Evolutionary conservation across 225 moss, liverwort and hornwort species (phyloP).

Genomic region (Neckera pumila): DNA sequence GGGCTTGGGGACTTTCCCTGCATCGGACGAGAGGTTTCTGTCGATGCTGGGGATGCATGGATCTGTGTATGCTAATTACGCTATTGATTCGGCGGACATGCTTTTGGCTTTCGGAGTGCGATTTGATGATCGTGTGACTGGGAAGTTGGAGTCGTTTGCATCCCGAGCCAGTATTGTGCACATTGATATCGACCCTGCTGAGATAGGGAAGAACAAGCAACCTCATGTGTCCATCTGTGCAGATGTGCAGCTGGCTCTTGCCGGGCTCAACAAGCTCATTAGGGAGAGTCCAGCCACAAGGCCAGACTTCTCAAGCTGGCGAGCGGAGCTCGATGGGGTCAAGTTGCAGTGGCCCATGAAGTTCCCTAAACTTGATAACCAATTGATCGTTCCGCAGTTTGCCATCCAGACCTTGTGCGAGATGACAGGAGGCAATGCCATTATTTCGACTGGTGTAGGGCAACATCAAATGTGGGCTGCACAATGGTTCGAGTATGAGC

Average conservation of each 20-base stretch:
- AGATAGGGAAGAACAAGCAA: constrained; percentile 99
- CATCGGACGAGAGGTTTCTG: constrained; percentile 55
- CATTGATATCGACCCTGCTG: constrained; percentile 96
- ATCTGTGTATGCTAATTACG: constrained; percentile 81
- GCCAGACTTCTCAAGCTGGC: constrained; percentile 73
- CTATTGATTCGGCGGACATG: constrained; percentile 82
- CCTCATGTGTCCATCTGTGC: constrained; percentile 92
- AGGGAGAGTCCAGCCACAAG: constrained; percentile 31
- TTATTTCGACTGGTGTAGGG: constrained; percentile 97
- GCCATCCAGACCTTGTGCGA: constrained; percentile 80
- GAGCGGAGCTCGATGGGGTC: constrained; percentile 53
- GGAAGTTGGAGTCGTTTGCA: constrained; percentile 85
- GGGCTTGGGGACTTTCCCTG: constrained; percentile 88
- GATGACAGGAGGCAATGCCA: constrained; percentile 82
- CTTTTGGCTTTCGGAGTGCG: constrained; percentile 94
- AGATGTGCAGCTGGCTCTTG: constrained; percentile 68
- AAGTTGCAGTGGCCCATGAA: constrained; percentile 65
- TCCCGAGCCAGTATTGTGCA: constrained; percentile 90
- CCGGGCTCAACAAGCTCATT: constrained; percentile 60
- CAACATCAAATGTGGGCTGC: constrained; percentile 99
- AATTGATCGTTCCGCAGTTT: constrained; percentile 67
- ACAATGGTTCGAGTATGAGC: constrained; percentile 74
- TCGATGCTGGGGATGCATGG: constrained; percentile 98
- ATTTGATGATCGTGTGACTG: constrained; percentile 96
- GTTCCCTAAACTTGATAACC: constrained; percentile 54